Evolutionary conservation across 345 rosid species (phyloP).

Genomic region (Eucalyptus cladocalyx): DNA sequence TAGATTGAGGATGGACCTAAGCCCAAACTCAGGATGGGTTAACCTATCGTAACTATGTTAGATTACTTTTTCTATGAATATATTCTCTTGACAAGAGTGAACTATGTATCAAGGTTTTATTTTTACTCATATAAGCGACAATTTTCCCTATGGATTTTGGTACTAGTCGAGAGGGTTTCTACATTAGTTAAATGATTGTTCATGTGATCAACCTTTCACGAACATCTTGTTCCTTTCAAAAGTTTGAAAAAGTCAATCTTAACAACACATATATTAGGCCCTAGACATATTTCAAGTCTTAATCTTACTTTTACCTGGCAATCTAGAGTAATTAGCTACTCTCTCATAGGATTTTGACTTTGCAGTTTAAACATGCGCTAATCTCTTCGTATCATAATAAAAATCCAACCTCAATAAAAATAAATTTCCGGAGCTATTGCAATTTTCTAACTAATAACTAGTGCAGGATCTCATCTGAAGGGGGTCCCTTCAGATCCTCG

Average conservation of each 20-base stretch:
- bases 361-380: background rate
- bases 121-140: background rate
- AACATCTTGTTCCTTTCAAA: background rate
- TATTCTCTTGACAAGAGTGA: background rate
- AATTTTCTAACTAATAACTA: background rate
- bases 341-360: background rate
- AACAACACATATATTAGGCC: background rate
- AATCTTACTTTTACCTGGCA: background rate
- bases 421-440: background rate
- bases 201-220: rapidly evolving
- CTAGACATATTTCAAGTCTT: background rate
- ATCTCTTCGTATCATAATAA: background rate
- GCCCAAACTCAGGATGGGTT: background rate
- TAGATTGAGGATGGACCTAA: background rate
- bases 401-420: background rate
- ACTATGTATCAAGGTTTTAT: background rate
- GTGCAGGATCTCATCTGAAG: background rate
- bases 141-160: rapidly evolving
- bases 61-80: background rate
- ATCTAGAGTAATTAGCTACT: background rate
- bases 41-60: background rate
- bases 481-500: background rate
- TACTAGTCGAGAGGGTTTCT: background rate
- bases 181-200: rapidly evolving
- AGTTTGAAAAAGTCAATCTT: background rate